These are phyloP conservation scores for Paulownia fortunei DNA, from an alignment of 257 asterid genomes.

Conservation along the genomic window DNA sequence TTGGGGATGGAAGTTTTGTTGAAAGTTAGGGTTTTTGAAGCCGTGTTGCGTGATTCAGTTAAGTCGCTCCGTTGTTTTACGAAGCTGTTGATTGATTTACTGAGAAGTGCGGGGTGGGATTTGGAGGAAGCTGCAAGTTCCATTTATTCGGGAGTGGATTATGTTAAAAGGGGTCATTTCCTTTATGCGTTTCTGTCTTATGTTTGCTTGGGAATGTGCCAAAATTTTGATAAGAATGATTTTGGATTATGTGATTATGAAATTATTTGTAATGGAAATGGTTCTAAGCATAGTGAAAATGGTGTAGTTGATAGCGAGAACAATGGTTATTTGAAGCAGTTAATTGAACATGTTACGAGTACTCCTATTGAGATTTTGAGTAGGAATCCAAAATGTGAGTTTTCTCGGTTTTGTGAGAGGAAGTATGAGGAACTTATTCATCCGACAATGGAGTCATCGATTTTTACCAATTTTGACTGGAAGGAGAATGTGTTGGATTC, in stretches of 20 bases:
- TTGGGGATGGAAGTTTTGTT: conserved; percentile 55
- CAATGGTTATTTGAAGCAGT: conserved; percentile 51
- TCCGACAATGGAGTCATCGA: conserved; percentile 88
- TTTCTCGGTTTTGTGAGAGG: conserved; percentile 78
- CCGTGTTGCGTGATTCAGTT: conserved; percentile 74
- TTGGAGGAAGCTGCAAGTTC: conserved; percentile 78
- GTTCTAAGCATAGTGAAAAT: conserved; percentile 27
- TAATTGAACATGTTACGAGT: conserved; percentile 72
- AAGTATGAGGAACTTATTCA: conserved; percentile 87
- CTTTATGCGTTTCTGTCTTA: conserved; percentile 79
- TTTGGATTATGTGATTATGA: conserved; percentile 55
- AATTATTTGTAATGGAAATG: conserved; percentile 42
- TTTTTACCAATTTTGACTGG: conserved; percentile 73
- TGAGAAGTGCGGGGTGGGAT: conserved; percentile 84
- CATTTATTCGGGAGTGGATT: conserved; percentile 56
- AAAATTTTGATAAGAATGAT: conserved; percentile 68
- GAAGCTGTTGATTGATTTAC: conserved; percentile 73
- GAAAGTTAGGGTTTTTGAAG: conserved; percentile 82
- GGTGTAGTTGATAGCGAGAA: conserved; percentile 29
- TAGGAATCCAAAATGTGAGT: conserved; percentile 70
- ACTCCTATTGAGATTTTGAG: conserved; percentile 81
- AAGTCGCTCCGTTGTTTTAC: conserved; percentile 66
- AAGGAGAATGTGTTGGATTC: conserved; percentile 84
- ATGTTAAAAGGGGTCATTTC: conserved; percentile 63
- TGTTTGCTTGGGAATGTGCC: conserved; percentile 76